Evolutionary conservation across 2,329 filamentous ascomycete genomes (phyloP), one percentile per base, ranked within the genome.

Genomic region (Aspergillus spinulosporus): DNA sequence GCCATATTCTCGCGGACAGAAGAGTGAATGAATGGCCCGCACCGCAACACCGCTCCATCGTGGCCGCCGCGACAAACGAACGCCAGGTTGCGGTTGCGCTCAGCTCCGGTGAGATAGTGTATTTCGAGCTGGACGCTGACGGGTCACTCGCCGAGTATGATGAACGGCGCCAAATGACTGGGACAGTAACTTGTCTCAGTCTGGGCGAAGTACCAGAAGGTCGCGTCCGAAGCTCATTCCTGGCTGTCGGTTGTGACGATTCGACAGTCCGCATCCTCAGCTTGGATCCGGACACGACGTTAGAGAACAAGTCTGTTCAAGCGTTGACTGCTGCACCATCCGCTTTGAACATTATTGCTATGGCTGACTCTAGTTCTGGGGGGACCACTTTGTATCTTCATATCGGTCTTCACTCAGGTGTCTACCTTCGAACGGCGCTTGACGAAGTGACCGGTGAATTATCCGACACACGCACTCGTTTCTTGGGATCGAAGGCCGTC

Each of bases 221-320:
- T 29, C 87, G 92, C 48, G 79, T 93, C 42, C 84, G 95, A 70
- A 96, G 92, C 71, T 91, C 90, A 1, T 99, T 95, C 76, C 81
- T 97, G 52, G 95, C 95, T 43, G 93, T 99, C 44, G 95, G 95
- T 4, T 97, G 93, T 69, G 94, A 97, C 67, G 94, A 99, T 74
- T 92, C 90, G 57, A 97, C 94, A 0, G 94, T 99, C 52, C 89
- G 94, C 52, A 91, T 99, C 52, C 82, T 96, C 53, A 96, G 92
- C 67, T 78, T 97, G 31, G 91, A 95, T 67, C 91, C 92, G 0
- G 92, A 97, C 62, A 89, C 90, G 2, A 96, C 92, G 0, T 78
- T 99, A 8, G 91, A 96, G 72, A 94, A 88, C 72, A 96, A 96
- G 69, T 97, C 92, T 3, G 90, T 99, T 2, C 94, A 97, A 73